These are phyloP conservation scores for Tetrapisispora namnaoensis DNA, from an alignment of 805 yeast species.

Conservation along the genomic window DNA sequence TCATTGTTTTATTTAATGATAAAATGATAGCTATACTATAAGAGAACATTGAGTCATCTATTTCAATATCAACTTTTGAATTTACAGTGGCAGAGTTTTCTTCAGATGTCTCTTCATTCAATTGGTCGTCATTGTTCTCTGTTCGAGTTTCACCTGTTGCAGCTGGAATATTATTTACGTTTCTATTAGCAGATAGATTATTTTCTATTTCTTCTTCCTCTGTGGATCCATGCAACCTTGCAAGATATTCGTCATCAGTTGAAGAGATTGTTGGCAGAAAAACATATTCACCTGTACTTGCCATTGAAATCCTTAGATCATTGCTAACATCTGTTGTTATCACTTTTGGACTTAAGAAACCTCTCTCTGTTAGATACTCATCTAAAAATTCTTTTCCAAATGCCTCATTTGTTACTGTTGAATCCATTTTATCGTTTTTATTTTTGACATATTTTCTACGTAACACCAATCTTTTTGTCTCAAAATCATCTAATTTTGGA, in stretches of 20 bases:
- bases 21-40: conserved; percentile 44
- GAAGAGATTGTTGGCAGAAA: conserved; percentile 29
- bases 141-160: not conserved
- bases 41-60: conserved; percentile 25
- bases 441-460: not conserved
- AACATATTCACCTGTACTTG: conserved; percentile 30
- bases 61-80: not conserved
- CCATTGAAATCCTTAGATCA: conserved; percentile 18
- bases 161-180: not conserved
- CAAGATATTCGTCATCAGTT: conserved; percentile 27
- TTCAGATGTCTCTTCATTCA: not conserved
- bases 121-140: not conserved
- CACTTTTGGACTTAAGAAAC: conserved; percentile 19
- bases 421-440: not conserved
- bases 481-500: not conserved
- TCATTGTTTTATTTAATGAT: conserved; percentile 35
- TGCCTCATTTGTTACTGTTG: not conserved
- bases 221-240: conserved; percentile 17
- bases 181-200: not conserved
- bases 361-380: conserved; percentile 22
- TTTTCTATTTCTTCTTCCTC: conserved; percentile 1
- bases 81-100: not conserved
- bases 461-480: not conserved
- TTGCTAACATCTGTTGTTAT: conserved; percentile 9
- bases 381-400: conserved; percentile 7